Conservation (phyloP, 2,329 filamentous ascomycete genomes). For the Drechslerella dactyloides region DNA sequence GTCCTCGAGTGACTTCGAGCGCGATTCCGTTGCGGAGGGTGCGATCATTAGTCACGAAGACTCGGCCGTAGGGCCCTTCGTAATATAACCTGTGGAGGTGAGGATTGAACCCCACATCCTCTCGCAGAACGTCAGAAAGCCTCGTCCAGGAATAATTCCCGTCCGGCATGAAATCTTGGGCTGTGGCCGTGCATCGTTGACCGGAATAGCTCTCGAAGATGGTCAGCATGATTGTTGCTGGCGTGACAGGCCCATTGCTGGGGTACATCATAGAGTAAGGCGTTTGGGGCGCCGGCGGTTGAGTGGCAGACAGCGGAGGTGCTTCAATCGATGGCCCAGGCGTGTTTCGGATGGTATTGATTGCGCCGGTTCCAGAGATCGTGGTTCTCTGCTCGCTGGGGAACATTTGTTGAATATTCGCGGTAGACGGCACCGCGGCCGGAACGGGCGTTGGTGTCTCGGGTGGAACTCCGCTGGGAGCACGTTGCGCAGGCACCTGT, state of each 20-base stretch:
- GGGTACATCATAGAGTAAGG: constrained; percentile 37
- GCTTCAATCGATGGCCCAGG: constrained; percentile 35
- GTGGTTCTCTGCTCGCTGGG: constrained; percentile 29
- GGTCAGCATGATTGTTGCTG: constrained; percentile 24
- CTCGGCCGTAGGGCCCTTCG: constrained; percentile 33
- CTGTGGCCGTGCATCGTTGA: constrained; percentile 29
- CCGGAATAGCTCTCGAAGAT: constrained; percentile 30
- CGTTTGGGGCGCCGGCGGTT: constrained; percentile 30
- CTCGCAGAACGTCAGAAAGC: constrained; percentile 29
- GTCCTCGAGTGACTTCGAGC: constrained; percentile 28
- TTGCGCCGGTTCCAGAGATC: constrained; percentile 39
- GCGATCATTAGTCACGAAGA: constrained; percentile 36
- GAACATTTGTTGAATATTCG: constrained; percentile 26
- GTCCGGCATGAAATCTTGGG: constrained; percentile 34
- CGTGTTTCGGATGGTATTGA: constrained; percentile 25
- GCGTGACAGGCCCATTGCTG: constrained; percentile 18
- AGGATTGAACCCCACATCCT: constrained; percentile 35
- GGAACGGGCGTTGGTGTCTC: constrained; percentile 39
- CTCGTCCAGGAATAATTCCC: constrained; percentile 23
- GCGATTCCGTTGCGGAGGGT: constrained; percentile 41
- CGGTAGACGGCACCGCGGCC: constrained; percentile 33
- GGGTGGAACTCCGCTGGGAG: constrained; percentile 29
- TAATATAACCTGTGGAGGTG: constrained; percentile 25
- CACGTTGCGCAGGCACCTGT: constrained; percentile 34
- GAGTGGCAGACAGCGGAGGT: constrained; percentile 17